Percentiles rank a stretch among this genome's conserved stretches.
Conservation (phyloP, 148 eudicot genomes). For the Cornus kousa region DNA sequence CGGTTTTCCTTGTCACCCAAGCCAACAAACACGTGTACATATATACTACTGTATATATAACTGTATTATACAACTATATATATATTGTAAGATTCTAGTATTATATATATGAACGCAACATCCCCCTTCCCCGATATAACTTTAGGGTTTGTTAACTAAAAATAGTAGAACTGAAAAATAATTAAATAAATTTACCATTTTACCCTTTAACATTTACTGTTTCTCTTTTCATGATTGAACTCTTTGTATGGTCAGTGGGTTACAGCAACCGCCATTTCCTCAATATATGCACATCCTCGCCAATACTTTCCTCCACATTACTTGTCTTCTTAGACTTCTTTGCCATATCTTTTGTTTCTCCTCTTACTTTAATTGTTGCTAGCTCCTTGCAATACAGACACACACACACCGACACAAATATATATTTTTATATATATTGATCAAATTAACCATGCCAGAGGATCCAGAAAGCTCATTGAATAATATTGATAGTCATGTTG, state of each 20-base stretch:
- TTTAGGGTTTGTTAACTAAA: too few relatives aligned
- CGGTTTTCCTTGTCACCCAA: too few relatives aligned
- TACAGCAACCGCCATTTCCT: not conserved
- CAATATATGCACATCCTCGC: not conserved
- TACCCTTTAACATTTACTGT: not conserved
- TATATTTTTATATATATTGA: not conserved
- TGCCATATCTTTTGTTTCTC: not conserved
- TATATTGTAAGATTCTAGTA: too few relatives aligned
- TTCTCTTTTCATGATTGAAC: not conserved
- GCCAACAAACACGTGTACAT: too few relatives aligned
- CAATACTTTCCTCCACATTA: not conserved
- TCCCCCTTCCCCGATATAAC: not conserved
- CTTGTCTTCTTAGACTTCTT: not conserved
- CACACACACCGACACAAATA: not conserved
- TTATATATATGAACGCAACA: too few relatives aligned
- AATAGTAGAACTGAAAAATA: too few relatives aligned
- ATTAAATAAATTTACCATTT: not conserved
- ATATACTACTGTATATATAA: too few relatives aligned
- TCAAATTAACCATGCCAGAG: slow-evolving; percentile 15
- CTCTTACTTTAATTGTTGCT: not conserved
- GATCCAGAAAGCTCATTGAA: slow-evolving; percentile 9
- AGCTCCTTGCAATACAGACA: not conserved
- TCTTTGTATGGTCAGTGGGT: not conserved
- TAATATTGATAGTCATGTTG: too few relatives aligned
- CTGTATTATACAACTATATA: too few relatives aligned